Evolutionary conservation across 345 rosid species (phyloP), one percentile per base, ranked within the genome.

Genomic region (Geranium brycei): DNA sequence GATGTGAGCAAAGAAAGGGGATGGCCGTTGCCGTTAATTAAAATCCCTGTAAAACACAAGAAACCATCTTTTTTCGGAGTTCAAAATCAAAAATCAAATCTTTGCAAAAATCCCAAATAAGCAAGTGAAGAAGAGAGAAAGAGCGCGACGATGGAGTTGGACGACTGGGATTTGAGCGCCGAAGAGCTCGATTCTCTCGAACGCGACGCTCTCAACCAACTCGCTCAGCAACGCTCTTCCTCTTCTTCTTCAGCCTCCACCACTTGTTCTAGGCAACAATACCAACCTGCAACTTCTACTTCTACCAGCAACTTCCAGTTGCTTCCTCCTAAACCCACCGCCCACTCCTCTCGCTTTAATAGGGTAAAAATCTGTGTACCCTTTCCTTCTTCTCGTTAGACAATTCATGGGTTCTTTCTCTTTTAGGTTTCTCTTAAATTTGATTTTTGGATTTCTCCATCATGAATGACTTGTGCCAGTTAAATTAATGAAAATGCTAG

Each of bases 151-250:
- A 69, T 80, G 82, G 91, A 84, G 47, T 76, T 69, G 15, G 81
- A 75, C 55, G 95, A 91, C 51, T 91, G 90, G 91, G 95, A 84
- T 60, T 80, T 84, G 63, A 88, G 82, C 17, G 74, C 80, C 1
- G 95, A 91, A 75, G 95, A 91, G 63, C 69, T 86, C 58, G 97
- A 88, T 63, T 82, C 71, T 64, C 80, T 91, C 7, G 98, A 91
- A 70, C 80, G 81, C 68, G 80, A 85, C 59, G 98, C 98, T 72
- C 74, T 81, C 58, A 81, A 64, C 31, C 84, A 71, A 68, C 71
- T 89, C 64, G 85, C 82, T 60, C 86, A 79, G 57, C 72, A 73
- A 16, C 85, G 81, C 62, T 38, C 19, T 61, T 30, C 41, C 57
- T 13, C 65, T 14, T 23, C 72, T 3, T 53, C 78, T 38, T 70